Base-by-base conservation (phyloP, 179 eudicot species). In the Pouteria campechiana region DNA sequence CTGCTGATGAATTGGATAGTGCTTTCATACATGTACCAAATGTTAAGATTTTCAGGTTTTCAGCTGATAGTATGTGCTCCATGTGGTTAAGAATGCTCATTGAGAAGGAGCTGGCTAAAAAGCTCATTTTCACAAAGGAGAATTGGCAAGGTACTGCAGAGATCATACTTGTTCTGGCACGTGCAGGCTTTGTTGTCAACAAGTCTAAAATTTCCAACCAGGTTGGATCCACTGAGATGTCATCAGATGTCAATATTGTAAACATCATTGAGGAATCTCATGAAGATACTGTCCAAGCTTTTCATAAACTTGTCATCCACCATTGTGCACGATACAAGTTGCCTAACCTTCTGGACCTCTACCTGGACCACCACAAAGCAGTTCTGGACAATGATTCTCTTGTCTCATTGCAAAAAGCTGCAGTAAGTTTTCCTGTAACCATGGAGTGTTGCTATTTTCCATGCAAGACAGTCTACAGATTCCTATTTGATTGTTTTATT, bases 331-430 rank as follows among this genome's bases (percentile, higher is more conserved):
- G 70, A 54, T 61, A 68, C 66, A 87, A 75, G 65, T 65, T 90
- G 85, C 94, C 89, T 38, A 65, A 73, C 65, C 70, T 90, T 52
- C 63, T 90, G 50, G 96, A 90, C 59, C 72, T 90, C 39, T 90
- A 79, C 72, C 87, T 90, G 63, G 99, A 90, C 64, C 77, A 67
- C 69, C 92, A 87, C 58, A 75, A 61, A 54, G 67, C 86, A 70
- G 92, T 77, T 57, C 44, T 67, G 47, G 84, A 79, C 63, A 55
- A 65, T 33, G 79, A 69, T 25, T 55, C 79, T 25, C 69, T 82
- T 46, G 67, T 62, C 44, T 37, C 44, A 39, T 51, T 87, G 42
- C 78, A 43, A 45, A 77, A 79, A 62, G 81, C 94, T 37, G 71
- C 73, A 8, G 98, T 90, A 73, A 73, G 97, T 70, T 40, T 44